These are phyloP conservation scores for Pythium aphanidermatum DNA, from an alignment of 352 stramenopile genomes.

Conservation along the genomic window DNA sequence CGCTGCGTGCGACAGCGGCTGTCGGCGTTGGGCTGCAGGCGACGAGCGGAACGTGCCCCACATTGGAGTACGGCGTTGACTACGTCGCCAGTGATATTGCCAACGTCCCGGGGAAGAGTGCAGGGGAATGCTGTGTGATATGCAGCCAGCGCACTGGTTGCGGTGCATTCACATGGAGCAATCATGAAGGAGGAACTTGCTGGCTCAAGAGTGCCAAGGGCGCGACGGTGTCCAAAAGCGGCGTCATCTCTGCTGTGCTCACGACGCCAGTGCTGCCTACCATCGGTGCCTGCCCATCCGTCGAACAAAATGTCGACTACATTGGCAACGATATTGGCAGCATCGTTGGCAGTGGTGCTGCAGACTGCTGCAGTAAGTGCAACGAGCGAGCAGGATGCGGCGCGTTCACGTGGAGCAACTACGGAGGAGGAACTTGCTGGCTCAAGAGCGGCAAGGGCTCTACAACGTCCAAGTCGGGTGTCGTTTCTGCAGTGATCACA, in stretches of 20 bases:
- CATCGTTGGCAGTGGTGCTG: neutral
- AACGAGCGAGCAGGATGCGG: slow-evolving; percentile 9
- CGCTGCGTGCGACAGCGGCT: neutral
- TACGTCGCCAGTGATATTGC: slow-evolving; percentile 19
- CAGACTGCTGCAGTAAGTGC: slow-evolving; percentile 8
- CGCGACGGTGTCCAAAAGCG: neutral
- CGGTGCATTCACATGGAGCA: slow-evolving; percentile 19
- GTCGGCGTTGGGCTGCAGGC: neutral
- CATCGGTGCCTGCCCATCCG: neutral
- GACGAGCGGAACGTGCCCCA: neutral
- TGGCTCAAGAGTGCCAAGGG: slow-evolving; percentile 23
- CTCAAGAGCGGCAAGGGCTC: slow-evolving; percentile 21
- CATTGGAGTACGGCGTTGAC: slow-evolving; percentile 7
- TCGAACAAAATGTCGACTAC: slow-evolving; percentile 17
- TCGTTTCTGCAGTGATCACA: slow-evolving; percentile 8
- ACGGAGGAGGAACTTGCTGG: slow-evolving; percentile 22
- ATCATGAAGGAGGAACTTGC: slow-evolving; percentile 18
- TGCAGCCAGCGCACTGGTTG: slow-evolving; percentile 9
- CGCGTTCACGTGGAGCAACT: slow-evolving; percentile 21
- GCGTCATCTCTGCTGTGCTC: slow-evolving; percentile 7
- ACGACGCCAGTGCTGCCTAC: neutral
- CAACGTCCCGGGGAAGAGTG: slow-evolving; percentile 1
- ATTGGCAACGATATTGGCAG: slow-evolving; percentile 19
- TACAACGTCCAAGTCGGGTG: neutral
- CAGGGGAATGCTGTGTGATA: slow-evolving; percentile 13